Percentiles rank a stretch among this genome's conserved stretches.
phyloP scores from a whole-genome alignment of 257 asterid species.

The Nicotiana knightiana region DNA sequence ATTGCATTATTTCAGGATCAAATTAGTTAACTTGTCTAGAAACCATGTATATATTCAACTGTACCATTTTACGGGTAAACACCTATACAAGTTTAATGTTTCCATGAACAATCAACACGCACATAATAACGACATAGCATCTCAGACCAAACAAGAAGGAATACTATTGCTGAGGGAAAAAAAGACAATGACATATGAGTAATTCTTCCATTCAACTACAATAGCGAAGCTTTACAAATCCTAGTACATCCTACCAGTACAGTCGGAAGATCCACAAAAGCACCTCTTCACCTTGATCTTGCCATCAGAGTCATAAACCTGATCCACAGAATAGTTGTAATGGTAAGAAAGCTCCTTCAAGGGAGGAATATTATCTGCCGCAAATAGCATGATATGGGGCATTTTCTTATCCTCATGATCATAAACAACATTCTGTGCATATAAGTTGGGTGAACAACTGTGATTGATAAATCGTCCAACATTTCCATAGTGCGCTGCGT shows the following conservation, averaged over 20 bases:
- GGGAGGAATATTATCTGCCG: slow-evolving; percentile 72
- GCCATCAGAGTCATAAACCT: slow-evolving; percentile 56
- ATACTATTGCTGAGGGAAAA: not conserved
- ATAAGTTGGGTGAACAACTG: slow-evolving; percentile 83
- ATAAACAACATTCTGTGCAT: slow-evolving; percentile 67
- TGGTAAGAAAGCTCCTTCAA: slow-evolving; percentile 71
- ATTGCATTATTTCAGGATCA: too few species aligned
- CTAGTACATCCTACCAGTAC: slow-evolving; percentile 77
- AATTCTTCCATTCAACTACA: not conserved
- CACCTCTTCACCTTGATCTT: slow-evolving; percentile 62
- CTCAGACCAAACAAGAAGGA: not conserved
- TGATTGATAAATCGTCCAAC: slow-evolving; percentile 85
- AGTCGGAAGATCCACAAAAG: slow-evolving; percentile 64
- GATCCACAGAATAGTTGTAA: slow-evolving; percentile 54
- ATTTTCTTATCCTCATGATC: slow-evolving; percentile 61
- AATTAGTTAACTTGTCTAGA: too few species aligned
- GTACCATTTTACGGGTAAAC: too few species aligned
- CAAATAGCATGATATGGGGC: slow-evolving; percentile 93
- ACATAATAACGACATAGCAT: not conserved
- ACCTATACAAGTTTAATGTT: not conserved
- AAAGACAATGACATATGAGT: not conserved
- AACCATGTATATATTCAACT: too few species aligned
- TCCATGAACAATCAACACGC: not conserved
- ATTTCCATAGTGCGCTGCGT: slow-evolving; percentile 60
- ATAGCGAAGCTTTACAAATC: not conserved